A percentile compares a stretch with the other conserved stretches of the same genome.
Evolutionary conservation across 352 stramenopile genomes (phyloP).

Genomic region (Pythium phragmitis): DNA sequence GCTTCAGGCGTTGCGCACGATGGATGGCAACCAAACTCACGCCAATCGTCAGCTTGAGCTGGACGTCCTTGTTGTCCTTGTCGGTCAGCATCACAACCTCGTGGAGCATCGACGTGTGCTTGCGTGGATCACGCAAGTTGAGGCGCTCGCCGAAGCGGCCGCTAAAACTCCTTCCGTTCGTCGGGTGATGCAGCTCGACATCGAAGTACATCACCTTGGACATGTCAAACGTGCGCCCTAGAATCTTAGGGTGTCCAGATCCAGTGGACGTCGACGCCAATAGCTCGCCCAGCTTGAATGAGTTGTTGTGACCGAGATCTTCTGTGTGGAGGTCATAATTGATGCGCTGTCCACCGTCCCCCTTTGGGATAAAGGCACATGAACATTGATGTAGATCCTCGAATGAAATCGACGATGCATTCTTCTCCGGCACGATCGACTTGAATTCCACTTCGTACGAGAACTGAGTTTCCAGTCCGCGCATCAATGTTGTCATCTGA

Average conservation of each 20-base stretch:
- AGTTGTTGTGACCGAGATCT: slow-evolving; percentile 39
- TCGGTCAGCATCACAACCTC: slow-evolving; percentile 44
- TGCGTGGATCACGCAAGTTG: slow-evolving; percentile 31
- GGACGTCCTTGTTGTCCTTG: slow-evolving; percentile 38
- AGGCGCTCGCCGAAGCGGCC: slow-evolving; percentile 40
- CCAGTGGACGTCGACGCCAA: slow-evolving; percentile 15
- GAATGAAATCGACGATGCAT: background rate
- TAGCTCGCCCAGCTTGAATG: slow-evolving; percentile 38
- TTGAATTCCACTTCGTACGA: slow-evolving; percentile 46
- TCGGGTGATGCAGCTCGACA: slow-evolving; percentile 39
- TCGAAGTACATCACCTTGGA: slow-evolving; percentile 56
- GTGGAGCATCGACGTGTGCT: slow-evolving; percentile 27
- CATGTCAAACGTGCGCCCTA: slow-evolving; percentile 61
- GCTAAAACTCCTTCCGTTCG: slow-evolving; percentile 34
- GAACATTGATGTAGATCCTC: slow-evolving; percentile 42
- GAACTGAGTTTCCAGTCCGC: slow-evolving; percentile 41
- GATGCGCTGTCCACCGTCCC: slow-evolving; percentile 42
- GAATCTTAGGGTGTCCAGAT: slow-evolving; percentile 25
- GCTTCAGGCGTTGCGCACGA: slow-evolving; percentile 47
- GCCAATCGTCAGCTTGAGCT: slow-evolving; percentile 30
- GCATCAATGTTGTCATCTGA: slow-evolving; percentile 21
- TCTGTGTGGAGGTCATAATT: slow-evolving; percentile 48
- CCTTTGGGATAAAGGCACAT: slow-evolving; percentile 49
- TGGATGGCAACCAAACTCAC: slow-evolving; percentile 50
- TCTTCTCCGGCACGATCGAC: slow-evolving; percentile 3